Conservation (phyloP, 495 filamentous ascomycete species). For the Penicillium roqueforti region DNA sequence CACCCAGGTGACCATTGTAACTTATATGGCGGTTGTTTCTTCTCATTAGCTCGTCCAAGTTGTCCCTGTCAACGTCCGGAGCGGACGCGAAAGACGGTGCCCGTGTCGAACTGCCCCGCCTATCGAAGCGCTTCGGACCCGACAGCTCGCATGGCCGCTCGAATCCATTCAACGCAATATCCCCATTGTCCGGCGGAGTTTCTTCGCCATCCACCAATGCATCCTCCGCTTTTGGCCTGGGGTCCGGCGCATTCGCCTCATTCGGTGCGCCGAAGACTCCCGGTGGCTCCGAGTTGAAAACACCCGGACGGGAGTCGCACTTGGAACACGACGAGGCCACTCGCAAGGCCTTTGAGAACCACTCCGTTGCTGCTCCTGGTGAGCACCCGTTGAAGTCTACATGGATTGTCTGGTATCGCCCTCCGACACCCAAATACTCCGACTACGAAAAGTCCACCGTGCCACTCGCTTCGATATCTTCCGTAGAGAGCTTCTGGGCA, state of each 20-base stretch:
- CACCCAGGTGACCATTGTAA: slow-evolving; percentile 7
- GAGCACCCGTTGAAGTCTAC: slow-evolving; percentile 72
- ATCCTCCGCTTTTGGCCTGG: slow-evolving; percentile 89
- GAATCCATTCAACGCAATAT: slow-evolving; percentile 81
- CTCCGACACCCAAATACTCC: slow-evolving; percentile 91
- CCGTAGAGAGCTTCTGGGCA: slow-evolving; percentile 89
- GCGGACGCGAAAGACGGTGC: slow-evolving; percentile 55
- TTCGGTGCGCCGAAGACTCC: slow-evolving; percentile 93
- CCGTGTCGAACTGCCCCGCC: slow-evolving; percentile 62
- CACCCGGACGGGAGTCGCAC: slow-evolving; percentile 54
- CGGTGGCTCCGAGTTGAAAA: slow-evolving; percentile 71
- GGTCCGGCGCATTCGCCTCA: slow-evolving; percentile 92
- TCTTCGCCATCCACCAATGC: slow-evolving; percentile 83
- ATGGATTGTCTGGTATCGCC: slow-evolving; percentile 97
- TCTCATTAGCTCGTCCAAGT: slow-evolving; percentile 68
- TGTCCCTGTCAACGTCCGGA: slow-evolving; percentile 77
- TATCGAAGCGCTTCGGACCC: slow-evolving; percentile 71
- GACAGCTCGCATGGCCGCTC: slow-evolving; percentile 73
- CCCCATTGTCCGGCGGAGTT: slow-evolving; percentile 65
- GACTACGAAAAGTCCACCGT: slow-evolving; percentile 98
- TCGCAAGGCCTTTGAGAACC: slow-evolving; percentile 38
- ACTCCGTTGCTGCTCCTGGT: slow-evolving; percentile 35
- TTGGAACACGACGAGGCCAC: slow-evolving; percentile 53
- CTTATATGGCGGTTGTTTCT: slow-evolving; percentile 4
- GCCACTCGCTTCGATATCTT: slow-evolving; percentile 73